phyloP scores from a whole-genome alignment of 2,329 filamentous ascomycete genomes.

The Sporothrix dimorphospora region DNA sequence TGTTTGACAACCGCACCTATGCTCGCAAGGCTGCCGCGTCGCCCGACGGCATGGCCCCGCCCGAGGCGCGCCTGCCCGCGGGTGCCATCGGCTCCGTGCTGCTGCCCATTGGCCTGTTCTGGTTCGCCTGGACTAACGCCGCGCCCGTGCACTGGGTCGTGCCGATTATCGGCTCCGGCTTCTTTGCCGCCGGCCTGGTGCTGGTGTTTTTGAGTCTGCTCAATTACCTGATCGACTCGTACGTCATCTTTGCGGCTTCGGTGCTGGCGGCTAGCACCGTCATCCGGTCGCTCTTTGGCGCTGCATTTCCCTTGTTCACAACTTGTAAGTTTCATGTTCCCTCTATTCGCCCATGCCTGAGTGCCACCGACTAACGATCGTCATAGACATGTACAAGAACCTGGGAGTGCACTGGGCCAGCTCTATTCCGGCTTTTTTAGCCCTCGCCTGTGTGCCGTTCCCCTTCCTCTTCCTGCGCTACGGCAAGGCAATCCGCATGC shows the following conservation, averaged over 20 bases:
- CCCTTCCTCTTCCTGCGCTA: slow-evolving; percentile 78
- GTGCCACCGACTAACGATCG: not conserved
- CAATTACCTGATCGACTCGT: slow-evolving; percentile 70
- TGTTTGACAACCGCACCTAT: slow-evolving; percentile 61
- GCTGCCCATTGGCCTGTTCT: slow-evolving; percentile 67
- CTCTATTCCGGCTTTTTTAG: slow-evolving; percentile 73
- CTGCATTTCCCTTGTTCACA: slow-evolving; percentile 74
- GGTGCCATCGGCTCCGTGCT: slow-evolving; percentile 64
- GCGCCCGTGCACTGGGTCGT: slow-evolving; percentile 44
- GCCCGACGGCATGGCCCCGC: slow-evolving; percentile 59
- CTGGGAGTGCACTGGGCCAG: slow-evolving; percentile 77
- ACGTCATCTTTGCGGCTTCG: slow-evolving; percentile 76
- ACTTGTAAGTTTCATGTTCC: slow-evolving; percentile 39
- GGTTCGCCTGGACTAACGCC: slow-evolving; percentile 69
- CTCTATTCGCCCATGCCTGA: not conserved
- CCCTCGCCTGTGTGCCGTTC: slow-evolving; percentile 71
- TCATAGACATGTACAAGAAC: slow-evolving; percentile 53
- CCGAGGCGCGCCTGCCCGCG: slow-evolving; percentile 67
- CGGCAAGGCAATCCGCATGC: slow-evolving; percentile 63
- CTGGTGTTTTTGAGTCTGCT: slow-evolving; percentile 67
- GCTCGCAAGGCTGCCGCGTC: slow-evolving; percentile 46
- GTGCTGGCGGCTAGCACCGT: slow-evolving; percentile 74
- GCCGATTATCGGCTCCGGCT: slow-evolving; percentile 43
- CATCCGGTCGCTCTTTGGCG: slow-evolving; percentile 71
- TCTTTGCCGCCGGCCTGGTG: slow-evolving; percentile 54